These are phyloP conservation scores for Apiotrichum porosum DNA, from an alignment of 1,284 basidiomycete genomes.

Conservation along the genomic window DNA sequence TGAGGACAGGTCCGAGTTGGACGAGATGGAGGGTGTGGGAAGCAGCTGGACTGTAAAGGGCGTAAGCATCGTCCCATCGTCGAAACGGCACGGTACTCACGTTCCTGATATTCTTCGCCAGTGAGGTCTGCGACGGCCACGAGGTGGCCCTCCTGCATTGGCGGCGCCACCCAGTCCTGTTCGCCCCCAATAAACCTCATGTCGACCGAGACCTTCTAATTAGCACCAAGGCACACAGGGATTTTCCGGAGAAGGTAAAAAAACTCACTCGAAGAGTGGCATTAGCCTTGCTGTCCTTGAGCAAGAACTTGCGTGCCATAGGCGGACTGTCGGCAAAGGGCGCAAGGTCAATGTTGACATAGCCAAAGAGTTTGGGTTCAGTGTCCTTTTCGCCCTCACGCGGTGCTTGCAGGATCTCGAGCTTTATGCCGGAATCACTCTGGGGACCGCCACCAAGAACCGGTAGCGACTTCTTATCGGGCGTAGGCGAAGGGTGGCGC, in stretches of 20 bases:
- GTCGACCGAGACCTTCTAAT: constrained; percentile 38
- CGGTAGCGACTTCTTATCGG: constrained; percentile 12
- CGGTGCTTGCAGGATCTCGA: constrained; percentile 23
- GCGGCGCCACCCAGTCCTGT: constrained; percentile 36
- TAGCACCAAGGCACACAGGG: neutral
- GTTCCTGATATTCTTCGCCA: constrained; percentile 17
- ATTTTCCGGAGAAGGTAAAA: no score
- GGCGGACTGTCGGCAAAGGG: constrained; percentile 43
- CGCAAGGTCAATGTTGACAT: constrained; percentile 47
- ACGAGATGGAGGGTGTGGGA: constrained; percentile 22
- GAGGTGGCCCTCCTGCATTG: constrained; percentile 39
- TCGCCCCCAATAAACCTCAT: constrained; percentile 42
- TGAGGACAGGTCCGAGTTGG: constrained; percentile 16
- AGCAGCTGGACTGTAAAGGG: constrained; percentile 22
- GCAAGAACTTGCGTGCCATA: constrained; percentile 40
- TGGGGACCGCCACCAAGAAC: constrained; percentile 36
- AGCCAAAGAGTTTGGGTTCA: constrained; percentile 27
- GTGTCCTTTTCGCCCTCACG: neutral
- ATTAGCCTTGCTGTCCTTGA: constrained; percentile 45
- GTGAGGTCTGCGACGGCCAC: constrained; percentile 31
- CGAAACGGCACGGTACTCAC: no score
- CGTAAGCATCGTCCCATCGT: neutral
- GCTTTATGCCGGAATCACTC: constrained; percentile 36
- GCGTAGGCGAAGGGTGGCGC: neutral
- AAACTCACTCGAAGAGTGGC: constrained; percentile 43